A percentile compares a stretch with the other conserved stretches of the same genome.
These are phyloP conservation scores for Fusarium haematococcum DNA, from an alignment of 2,329 filamentous ascomycete species.

Conservation along the genomic window DNA sequence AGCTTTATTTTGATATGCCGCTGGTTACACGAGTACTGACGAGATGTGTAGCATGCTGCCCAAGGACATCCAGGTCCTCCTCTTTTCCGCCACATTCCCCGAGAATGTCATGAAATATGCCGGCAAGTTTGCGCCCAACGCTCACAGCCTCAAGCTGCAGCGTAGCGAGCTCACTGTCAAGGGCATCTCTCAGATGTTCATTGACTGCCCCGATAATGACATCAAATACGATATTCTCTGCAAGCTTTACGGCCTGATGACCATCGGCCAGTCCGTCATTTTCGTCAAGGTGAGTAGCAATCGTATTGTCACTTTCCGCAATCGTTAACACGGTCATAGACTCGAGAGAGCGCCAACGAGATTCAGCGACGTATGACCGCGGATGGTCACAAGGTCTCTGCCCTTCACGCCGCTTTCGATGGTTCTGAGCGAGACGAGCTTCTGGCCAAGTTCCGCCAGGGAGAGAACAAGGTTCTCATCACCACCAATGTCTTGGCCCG, in stretches of 20 bases:
- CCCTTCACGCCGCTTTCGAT: slow-evolving; percentile 89
- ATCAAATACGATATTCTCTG: slow-evolving; percentile 91
- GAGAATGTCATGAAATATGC: slow-evolving; percentile 88
- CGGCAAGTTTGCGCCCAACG: slow-evolving; percentile 82
- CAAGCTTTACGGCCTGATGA: slow-evolving; percentile 95
- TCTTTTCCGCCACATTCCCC: slow-evolving; percentile 96
- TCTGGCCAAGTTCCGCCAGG: slow-evolving; percentile 86
- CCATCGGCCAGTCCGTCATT: slow-evolving; percentile 96
- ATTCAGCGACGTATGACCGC: slow-evolving; percentile 88
- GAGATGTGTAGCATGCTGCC: slow-evolving; percentile 72
- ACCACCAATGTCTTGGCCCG: slow-evolving; percentile 97
- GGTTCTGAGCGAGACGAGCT: slow-evolving; percentile 84
- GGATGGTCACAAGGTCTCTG: slow-evolving; percentile 92
- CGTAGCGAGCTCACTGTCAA: slow-evolving; percentile 95
- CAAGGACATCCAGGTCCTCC: slow-evolving; percentile 81
- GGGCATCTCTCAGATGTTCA: slow-evolving; percentile 97
- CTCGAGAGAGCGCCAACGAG: slow-evolving; percentile 83
- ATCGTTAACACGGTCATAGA: slow-evolving; percentile 61
- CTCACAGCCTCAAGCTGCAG: slow-evolving; percentile 88
- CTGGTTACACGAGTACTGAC: slow-evolving; percentile 45
- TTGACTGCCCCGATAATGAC: slow-evolving; percentile 86
- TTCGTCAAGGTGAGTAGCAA: slow-evolving; percentile 81
- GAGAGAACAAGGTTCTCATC: slow-evolving; percentile 94
- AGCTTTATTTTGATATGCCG: not conserved
- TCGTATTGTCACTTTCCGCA: not conserved